Evolutionary conservation across 202 grass and related monocot species (phyloP).

Genomic region (Tripidium arundinaceum): DNA sequence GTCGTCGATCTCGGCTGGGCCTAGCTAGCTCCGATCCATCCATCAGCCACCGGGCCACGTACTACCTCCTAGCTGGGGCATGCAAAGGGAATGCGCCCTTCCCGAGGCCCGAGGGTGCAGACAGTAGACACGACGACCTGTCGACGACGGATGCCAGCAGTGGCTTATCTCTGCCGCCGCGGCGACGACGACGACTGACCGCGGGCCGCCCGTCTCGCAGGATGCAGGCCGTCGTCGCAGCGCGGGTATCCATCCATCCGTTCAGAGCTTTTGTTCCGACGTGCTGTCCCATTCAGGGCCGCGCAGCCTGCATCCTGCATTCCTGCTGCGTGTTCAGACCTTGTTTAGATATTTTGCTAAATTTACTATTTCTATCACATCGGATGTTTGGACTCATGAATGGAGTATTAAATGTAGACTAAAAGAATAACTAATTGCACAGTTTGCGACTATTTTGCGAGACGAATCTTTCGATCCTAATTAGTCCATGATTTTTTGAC

Average conservation of each 20-base stretch:
- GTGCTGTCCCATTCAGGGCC: slow-evolving; percentile 28
- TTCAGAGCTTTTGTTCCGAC: not conserved
- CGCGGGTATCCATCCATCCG: no score
- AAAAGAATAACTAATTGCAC: no score
- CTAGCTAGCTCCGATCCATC: not conserved
- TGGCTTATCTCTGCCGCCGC: not conserved
- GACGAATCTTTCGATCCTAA: no score
- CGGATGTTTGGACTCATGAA: no score
- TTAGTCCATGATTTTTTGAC: no score
- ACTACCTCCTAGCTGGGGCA: slow-evolving; percentile 17
- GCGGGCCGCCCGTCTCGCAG: not conserved
- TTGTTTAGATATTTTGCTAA: no score
- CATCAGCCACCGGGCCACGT: no score
- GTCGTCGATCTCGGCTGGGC: not conserved
- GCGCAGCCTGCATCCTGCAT: not conserved
- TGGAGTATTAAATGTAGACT: no score
- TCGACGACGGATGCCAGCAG: not conserved
- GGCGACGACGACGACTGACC: not conserved
- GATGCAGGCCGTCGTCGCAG: not conserved
- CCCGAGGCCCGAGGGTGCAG: not conserved
- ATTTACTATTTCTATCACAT: no score
- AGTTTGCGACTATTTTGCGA: no score
- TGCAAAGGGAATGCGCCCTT: slow-evolving; percentile 43
- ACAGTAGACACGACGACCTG: slow-evolving; percentile 12
- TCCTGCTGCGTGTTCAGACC: not conserved